Conservation (phyloP, 140 eudicot genomes). For the Artemisia princeps region DNA sequence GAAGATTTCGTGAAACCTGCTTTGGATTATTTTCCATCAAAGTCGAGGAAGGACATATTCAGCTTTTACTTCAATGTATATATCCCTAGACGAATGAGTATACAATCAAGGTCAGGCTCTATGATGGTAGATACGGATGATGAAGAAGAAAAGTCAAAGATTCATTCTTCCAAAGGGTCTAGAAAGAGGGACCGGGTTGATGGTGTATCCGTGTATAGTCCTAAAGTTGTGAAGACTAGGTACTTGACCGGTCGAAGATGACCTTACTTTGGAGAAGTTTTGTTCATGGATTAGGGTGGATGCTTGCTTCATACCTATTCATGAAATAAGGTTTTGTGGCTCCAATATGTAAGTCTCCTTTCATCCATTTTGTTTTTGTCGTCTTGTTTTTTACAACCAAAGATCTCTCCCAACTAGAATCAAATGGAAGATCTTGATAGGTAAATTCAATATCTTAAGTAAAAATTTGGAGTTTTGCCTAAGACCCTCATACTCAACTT, state of each 20-base stretch:
- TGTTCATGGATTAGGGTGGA: not conserved
- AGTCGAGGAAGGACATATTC: slow-evolving; percentile 33
- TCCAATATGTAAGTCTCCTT: slow-evolving; percentile 5
- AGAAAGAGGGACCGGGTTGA: slow-evolving; percentile 35
- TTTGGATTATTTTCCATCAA: slow-evolving; percentile 29
- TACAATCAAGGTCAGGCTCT: slow-evolving; percentile 36
- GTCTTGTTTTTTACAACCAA: slow-evolving; percentile 7
- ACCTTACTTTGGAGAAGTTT: slow-evolving; percentile 6
- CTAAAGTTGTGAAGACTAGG: slow-evolving; percentile 27
- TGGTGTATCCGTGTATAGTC: slow-evolving; percentile 10
- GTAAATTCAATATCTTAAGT: slow-evolving; percentile 14
- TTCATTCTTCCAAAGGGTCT: slow-evolving; percentile 24
- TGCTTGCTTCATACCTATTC: not conserved
- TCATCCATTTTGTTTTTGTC: slow-evolving; percentile 17
- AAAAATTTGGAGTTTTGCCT: slow-evolving; percentile 21
- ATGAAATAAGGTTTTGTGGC: not conserved
- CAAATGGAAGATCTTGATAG: slow-evolving; percentile 18
- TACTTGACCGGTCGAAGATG: slow-evolving; percentile 34
- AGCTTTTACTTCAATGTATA: slow-evolving; percentile 49
- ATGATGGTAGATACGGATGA: slow-evolving; percentile 41
- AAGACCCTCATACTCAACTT: slow-evolving; percentile 17
- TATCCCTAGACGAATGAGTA: slow-evolving; percentile 43
- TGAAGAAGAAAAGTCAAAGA: slow-evolving; percentile 27
- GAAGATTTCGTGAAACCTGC: slow-evolving; percentile 38
- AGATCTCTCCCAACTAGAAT: slow-evolving; percentile 3